Evolutionary conservation across 2,329 filamentous ascomycete species (phyloP).

Genomic region (Rugonectria rugulosa): DNA sequence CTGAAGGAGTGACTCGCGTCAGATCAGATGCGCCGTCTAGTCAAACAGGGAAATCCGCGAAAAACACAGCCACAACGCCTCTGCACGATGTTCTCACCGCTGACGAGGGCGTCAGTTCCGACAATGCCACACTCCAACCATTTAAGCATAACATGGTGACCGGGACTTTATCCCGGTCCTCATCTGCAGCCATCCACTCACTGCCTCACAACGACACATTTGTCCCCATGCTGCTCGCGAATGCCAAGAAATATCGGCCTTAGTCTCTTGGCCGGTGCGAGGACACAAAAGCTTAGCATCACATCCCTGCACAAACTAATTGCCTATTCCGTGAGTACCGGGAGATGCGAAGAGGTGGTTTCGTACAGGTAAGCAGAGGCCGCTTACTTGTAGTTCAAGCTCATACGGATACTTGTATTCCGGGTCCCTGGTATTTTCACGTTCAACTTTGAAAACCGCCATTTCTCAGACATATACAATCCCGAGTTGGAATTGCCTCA

Average conservation of each 20-base stretch:
- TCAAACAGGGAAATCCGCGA: too few species aligned
- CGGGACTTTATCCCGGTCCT: constrained; percentile 5
- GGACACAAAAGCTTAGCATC: not conserved
- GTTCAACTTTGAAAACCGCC: too few species aligned
- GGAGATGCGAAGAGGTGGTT: too few species aligned
- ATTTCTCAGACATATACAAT: too few species aligned
- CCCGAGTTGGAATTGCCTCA: too few species aligned
- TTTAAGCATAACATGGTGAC: constrained; percentile 21
- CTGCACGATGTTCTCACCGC: too few species aligned
- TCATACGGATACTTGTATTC: too few species aligned
- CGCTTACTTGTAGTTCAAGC: too few species aligned
- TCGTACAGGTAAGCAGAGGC: too few species aligned
- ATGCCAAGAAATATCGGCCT: constrained; percentile 14
- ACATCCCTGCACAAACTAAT: not conserved
- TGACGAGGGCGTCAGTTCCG: too few species aligned
- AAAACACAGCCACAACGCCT: not conserved
- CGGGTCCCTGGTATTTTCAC: too few species aligned
- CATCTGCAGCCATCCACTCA: not conserved
- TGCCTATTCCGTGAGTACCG: not conserved
- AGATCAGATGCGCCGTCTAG: too few species aligned
- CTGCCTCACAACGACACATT: not conserved
- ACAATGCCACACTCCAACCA: not conserved
- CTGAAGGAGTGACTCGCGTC: not conserved
- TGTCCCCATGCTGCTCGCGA: not conserved
- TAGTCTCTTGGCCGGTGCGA: constrained; percentile 1